Percentiles rank a stretch among this genome's conserved stretches.
phyloP scores from a whole-genome alignment of 75 land plant species.

The Ceratopteris richardii region DNA sequence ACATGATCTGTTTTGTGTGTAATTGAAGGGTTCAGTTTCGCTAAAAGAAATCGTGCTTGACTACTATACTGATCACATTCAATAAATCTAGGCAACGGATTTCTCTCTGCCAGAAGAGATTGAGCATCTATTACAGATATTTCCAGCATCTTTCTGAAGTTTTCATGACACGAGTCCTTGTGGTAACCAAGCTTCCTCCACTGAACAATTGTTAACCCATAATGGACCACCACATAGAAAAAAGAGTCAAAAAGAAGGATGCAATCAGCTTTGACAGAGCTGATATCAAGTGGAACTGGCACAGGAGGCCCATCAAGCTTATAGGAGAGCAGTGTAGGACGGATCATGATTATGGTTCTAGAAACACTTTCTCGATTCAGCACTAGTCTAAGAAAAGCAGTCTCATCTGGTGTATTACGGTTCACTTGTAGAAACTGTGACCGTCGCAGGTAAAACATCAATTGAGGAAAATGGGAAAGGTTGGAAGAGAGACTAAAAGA shows the following conservation, averaged over 20 bases:
- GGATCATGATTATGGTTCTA: constrained; percentile 88
- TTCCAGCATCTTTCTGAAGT: constrained; percentile 76
- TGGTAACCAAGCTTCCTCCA: constrained; percentile 96
- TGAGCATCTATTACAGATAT: constrained; percentile 79
- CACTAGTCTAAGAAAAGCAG: constrained; percentile 84
- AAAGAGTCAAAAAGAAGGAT: constrained; percentile 93
- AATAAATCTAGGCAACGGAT: constrained; percentile 79
- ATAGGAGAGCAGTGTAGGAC: constrained; percentile 88
- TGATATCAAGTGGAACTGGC: constrained; percentile 84
- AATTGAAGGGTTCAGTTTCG: constrained; percentile 86
- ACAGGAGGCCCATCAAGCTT: constrained; percentile 95
- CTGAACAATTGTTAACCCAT: constrained; percentile 93
- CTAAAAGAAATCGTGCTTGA: constrained; percentile 92
- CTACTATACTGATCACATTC: constrained; percentile 93
- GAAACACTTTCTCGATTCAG: constrained; percentile 87
- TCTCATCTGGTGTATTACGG: constrained; percentile 88
- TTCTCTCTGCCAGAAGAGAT: constrained; percentile 53
- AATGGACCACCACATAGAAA: constrained; percentile 88
- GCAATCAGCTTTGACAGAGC: constrained; percentile 68
- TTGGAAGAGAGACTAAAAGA: constrained; percentile 79
- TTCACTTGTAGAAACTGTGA: constrained; percentile 97
- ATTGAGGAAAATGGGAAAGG: constrained; percentile 91
- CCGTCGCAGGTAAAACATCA: constrained; percentile 89
- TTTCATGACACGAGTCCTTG: constrained; percentile 85
- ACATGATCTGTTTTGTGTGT: constrained; percentile 57